phyloP scores from a whole-genome alignment of 2,329 filamentous ascomycete genomes.

The Scedosporium boydii region DNA sequence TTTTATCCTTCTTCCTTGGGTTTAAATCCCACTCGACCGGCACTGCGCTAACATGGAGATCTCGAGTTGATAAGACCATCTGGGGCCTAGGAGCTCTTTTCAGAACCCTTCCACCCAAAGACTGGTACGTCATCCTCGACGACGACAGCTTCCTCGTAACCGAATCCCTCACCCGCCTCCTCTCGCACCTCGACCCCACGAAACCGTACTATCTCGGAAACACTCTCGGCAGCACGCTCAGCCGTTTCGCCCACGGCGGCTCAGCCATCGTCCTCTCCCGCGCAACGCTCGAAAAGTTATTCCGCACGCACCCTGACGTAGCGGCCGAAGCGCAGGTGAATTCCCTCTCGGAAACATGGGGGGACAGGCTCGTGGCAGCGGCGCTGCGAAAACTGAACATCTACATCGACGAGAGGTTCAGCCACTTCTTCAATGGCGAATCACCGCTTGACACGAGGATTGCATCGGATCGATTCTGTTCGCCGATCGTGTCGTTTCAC shows the following conservation, averaged over 20 bases:
- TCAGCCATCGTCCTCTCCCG: conserved; percentile 44
- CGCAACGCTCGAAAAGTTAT: conserved; percentile 36
- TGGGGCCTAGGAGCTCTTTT: conserved; percentile 44
- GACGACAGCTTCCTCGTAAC: conserved; percentile 48
- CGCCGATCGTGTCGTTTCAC: conserved; percentile 46
- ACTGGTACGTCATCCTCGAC: conserved; percentile 50
- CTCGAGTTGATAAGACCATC: conserved; percentile 34
- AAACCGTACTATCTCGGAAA: conserved; percentile 44
- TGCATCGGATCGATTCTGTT: conserved; percentile 39
- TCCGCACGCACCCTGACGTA: conserved; percentile 27
- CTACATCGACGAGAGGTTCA: conserved; percentile 45
- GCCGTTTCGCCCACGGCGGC: conserved; percentile 47
- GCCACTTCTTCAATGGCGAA: conserved; percentile 47
- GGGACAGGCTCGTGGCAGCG: conserved; percentile 43
- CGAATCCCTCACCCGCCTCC: conserved; percentile 35
- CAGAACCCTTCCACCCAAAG: conserved; percentile 40
- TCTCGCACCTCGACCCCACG: conserved; percentile 37
- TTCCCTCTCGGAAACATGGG: conserved; percentile 41
- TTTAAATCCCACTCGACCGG: background rate
- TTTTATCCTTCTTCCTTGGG: background rate
- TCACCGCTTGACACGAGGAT: conserved; percentile 38
- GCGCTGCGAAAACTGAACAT: conserved; percentile 43
- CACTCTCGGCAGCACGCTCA: conserved; percentile 45
- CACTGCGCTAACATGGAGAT: background rate
- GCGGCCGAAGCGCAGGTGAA: conserved; percentile 34